phyloP scores from a whole-genome alignment of 2,329 filamentous ascomycete species.

The Calonectria naviculata region DNA sequence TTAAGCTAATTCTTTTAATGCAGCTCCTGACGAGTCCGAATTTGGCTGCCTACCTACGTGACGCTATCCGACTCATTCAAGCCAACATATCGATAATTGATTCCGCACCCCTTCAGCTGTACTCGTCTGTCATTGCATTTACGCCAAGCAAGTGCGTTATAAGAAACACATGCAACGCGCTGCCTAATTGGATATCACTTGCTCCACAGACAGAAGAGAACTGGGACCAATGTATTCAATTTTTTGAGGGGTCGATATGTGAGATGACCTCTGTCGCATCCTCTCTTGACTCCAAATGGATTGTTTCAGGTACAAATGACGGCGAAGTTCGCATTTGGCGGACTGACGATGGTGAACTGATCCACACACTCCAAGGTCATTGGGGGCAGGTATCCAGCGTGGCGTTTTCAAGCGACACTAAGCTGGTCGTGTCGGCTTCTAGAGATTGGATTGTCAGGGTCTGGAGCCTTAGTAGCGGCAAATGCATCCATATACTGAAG shows the following conservation, averaged over 20 bases:
- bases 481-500: background rate
- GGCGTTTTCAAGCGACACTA: background rate
- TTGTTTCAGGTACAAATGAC: background rate
- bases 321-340: background rate
- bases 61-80: background rate
- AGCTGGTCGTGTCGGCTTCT: background rate
- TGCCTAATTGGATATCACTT: background rate
- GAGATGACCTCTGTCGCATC: background rate
- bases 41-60: background rate
- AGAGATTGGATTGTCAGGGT: background rate
- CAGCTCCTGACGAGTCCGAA: no score
- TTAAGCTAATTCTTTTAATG: no score
- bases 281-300: background rate
- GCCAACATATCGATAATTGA: background rate
- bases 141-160: background rate
- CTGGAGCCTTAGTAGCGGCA: background rate
- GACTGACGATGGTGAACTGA: background rate
- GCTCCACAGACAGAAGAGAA: background rate
- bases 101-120: conserved; percentile 6
- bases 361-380: background rate
- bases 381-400: background rate
- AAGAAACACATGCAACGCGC: background rate
- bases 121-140: conserved; percentile 7
- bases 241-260: background rate
- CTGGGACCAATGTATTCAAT: background rate